Percentiles rank a stretch among this genome's conserved stretches.
Conservation (phyloP, 106 monocot genomes). For the Platanthera guangdongensis region DNA sequence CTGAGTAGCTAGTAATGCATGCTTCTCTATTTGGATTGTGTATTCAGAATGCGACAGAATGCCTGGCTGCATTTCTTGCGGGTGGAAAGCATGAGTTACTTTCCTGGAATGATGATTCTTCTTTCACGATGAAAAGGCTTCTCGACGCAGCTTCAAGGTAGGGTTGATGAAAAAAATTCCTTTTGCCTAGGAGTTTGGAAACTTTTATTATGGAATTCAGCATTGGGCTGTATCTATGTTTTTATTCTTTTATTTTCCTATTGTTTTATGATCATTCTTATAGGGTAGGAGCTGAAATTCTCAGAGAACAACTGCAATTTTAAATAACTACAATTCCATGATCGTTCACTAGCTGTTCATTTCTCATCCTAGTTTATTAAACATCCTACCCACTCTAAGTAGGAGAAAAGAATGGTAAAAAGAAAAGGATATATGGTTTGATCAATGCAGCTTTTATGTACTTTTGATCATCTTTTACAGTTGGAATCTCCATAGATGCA, state of each 20-base stretch:
- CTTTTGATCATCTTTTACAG: not conserved
- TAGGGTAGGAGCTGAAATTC: not conserved
- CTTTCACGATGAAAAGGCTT: constrained; percentile 62
- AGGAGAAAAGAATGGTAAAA: not conserved
- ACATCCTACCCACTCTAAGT: not conserved
- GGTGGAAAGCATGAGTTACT: constrained; percentile 79
- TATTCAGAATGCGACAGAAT: constrained; percentile 93
- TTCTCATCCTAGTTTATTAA: not conserved
- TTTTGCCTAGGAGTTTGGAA: not conserved
- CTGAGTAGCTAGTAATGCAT: not conserved
- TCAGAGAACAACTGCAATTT: not conserved
- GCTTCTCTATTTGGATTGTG: constrained; percentile 2
- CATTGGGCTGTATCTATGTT: not conserved
- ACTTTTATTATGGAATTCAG: not conserved
- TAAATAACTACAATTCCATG: not conserved
- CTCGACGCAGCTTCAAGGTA: constrained; percentile 90
- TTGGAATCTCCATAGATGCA: not conserved
- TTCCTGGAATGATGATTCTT: constrained; percentile 56
- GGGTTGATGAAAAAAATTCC: not conserved
- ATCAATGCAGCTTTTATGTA: not conserved
- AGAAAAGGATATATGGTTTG: not conserved
- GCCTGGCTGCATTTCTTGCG: constrained; percentile 72
- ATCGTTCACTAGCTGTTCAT: not conserved
- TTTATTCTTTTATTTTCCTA: not conserved
- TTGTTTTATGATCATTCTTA: not conserved